Evolutionary conservation across 495 filamentous ascomycete species (phyloP), one percentile per base, ranked within the genome.

Genomic region (Friedmanniomyces simplex): DNA sequence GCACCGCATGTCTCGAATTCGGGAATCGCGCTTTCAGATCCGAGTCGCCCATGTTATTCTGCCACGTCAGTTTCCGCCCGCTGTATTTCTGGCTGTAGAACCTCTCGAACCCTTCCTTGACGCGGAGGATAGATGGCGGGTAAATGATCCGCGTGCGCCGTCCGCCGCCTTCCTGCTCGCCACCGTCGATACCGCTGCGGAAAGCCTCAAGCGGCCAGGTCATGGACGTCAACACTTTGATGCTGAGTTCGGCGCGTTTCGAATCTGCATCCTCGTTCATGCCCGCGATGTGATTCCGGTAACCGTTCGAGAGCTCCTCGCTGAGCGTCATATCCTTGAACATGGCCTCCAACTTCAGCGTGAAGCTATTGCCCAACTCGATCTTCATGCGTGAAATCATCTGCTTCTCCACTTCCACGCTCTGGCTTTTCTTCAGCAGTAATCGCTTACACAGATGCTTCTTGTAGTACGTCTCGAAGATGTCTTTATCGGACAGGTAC

Each of bases 401-500:
- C 61, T 91, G 85, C 66, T 91, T 87, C 72, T 99, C 93, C 0
- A 85, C 85, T 66, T 95, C 90, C 66, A 86, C 86, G 64, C 87
- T 94, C 55, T 89, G 80, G 0, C 89, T 88, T 51, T 89, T 89
- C 62, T 84, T 83, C 78, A 89, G 87, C 21, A 99, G 73, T 41
- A 99, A 72, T 14, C 94, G 80, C 53, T 85, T 81, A 32, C 87
- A 89, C 0, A 99, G 78, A 73, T 99, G 93, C 68, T 95, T 97
- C 74, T 97, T 96, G 74, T 97, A 97, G 71, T 99, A 97, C 1
- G 87, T 78, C 69, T 99, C 94, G 57, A 97, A 99, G 63, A 95
- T 81, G 69, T 97, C 94, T 71, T 95, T 91, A 61, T 96, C 91
- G 30, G 81, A 77, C 41, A 99, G 76, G 52, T 95, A 95, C 28